phyloP scores from a whole-genome alignment of 495 filamentous ascomycete species.

The Durotheca rogersii region DNA sequence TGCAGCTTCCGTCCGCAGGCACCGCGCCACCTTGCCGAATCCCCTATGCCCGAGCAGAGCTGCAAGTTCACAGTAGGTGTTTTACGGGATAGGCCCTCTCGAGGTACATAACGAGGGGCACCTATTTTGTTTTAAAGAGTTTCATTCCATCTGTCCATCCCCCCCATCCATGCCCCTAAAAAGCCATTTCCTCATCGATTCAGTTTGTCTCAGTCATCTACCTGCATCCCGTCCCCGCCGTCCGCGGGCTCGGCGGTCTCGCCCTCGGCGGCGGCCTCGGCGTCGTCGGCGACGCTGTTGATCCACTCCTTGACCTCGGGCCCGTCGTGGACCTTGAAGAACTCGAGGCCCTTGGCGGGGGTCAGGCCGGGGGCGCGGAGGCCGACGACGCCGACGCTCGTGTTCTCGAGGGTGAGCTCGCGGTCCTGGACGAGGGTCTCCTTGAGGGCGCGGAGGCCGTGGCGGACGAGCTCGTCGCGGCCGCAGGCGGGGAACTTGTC shows the following conservation, averaged over 20 bases:
- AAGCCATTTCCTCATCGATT: conserved; percentile 1
- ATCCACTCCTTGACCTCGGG: conserved; percentile 78
- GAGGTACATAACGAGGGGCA: no score
- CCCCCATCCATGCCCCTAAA: no score
- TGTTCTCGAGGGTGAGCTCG: conserved; percentile 95
- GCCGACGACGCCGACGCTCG: conserved; percentile 83
- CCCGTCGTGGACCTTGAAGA: conserved; percentile 91
- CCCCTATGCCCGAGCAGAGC: conserved; percentile 26
- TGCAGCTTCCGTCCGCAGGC: conserved; percentile 3
- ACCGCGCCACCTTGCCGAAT: conserved; percentile 23
- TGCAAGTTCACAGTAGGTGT: no score
- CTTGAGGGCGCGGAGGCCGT: conserved; percentile 89
- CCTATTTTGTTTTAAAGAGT: no score
- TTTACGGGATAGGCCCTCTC: no score
- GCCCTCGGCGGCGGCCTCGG: conserved; percentile 53
- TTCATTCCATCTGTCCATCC: no score
- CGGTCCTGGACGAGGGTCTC: conserved; percentile 96
- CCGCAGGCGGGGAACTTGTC: conserved; percentile 71
- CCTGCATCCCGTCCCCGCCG: conserved; percentile 71
- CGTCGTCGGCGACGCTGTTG: conserved; percentile 63
- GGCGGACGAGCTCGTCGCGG: conserved; percentile 83
- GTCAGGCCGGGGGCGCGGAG: conserved; percentile 55
- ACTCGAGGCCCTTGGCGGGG: conserved; percentile 65
- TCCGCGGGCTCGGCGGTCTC: conserved; percentile 47
- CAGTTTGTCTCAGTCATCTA: no score